Base-by-base conservation (phyloP, 2,329 filamentous ascomycete species). In the Scedosporium boydii region DNA sequence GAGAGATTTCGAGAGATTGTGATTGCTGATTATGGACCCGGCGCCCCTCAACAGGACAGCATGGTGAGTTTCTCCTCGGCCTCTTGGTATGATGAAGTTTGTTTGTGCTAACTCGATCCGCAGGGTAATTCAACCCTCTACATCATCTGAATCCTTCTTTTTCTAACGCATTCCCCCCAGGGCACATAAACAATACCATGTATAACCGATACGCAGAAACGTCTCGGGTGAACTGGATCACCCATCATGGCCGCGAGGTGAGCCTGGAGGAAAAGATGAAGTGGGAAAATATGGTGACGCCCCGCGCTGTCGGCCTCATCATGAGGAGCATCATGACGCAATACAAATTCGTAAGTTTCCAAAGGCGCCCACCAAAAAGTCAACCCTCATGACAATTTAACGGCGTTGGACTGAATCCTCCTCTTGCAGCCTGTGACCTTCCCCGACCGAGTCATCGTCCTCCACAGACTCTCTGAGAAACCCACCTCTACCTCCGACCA, bases 171-270 rank as follows among this genome's bases (percentile, higher is more conserved):
- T 42, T 16, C 4, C 26, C 46, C 66, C 63, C 41, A 74, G 71
- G 70, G 6, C 91, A 96, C 73, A 88, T 96, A 58, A 96, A 96
- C 72, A 96, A 96, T 68, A 87, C 93, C 65, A 85, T 84, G 66
- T 96, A 96, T 73, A 87, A 89, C 68, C 84, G 89, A 65, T 96
- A 90, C 72, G 91, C 91, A 42, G 93, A 97, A 73, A 87, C 88
- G 5, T 87, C 87, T 3, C 83, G 93, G 42, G 83, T 93, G 38
- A 90, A 92, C 69, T 96, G 90, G 88, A 81, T 87, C 27, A 79
- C 80, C 63, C 88, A 91, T 69, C 87, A 90, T 67, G 88, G 85
- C 4, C 75, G 80, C 2, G 75, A 84, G 64, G 76, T 85, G 57
- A 86, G 91, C 68, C 83, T 85, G 0, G 72, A 74, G 34, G 80